phyloP scores from a whole-genome alignment of 2,329 filamentous ascomycete genomes.

The Sclerotinia minor region DNA sequence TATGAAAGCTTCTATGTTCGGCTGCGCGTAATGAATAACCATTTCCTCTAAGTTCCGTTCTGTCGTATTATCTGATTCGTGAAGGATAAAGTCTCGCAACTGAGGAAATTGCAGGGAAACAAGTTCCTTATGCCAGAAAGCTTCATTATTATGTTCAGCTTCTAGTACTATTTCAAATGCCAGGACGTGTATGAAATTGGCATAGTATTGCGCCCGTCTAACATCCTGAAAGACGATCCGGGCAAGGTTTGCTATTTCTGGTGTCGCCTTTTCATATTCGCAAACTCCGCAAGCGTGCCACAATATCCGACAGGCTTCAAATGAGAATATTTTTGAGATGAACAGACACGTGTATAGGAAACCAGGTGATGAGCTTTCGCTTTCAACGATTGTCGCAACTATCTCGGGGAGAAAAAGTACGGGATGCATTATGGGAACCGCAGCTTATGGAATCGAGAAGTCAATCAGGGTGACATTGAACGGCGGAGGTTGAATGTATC shows the following conservation, averaged over 20 bases:
- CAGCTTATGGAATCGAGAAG: background rate
- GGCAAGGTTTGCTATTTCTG: background rate
- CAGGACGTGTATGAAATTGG: background rate
- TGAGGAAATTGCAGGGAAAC: constrained; percentile 2
- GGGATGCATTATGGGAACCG: constrained; percentile 1
- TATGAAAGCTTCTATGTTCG: background rate
- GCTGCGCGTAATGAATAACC: background rate
- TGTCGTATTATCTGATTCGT: background rate
- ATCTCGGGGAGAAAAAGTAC: constrained; percentile 7
- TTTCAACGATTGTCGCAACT: background rate
- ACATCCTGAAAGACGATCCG: background rate
- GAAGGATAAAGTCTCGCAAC: background rate
- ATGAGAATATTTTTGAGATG: constrained; percentile 13
- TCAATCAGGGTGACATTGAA: background rate
- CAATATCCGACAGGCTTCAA: constrained; percentile 2
- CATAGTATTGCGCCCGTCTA: constrained; percentile 4
- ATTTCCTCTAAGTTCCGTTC: background rate
- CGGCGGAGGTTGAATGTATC: background rate
- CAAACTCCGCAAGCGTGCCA: constrained; percentile 11
- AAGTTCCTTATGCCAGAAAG: background rate
- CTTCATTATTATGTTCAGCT: background rate
- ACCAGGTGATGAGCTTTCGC: background rate
- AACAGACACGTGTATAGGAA: constrained; percentile 7
- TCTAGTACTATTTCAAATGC: background rate
- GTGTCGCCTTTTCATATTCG: background rate